Evolutionary conservation across 257 asterid genomes (phyloP).

Genomic region (Nicotiana paniculata): DNA sequence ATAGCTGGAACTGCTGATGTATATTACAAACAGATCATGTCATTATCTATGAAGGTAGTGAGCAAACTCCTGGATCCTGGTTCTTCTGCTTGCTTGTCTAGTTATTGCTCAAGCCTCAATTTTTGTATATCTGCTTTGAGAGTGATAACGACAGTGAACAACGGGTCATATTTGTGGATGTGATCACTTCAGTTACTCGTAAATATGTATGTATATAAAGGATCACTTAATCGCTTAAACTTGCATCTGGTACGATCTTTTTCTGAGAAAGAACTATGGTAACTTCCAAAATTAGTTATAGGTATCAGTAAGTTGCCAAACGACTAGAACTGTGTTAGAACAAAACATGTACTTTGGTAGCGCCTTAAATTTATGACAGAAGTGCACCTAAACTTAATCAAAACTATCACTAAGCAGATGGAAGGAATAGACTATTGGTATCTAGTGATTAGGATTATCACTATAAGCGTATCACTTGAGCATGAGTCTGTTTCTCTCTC

Average conservation of each 20-base stretch:
- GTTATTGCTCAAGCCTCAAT: not conserved
- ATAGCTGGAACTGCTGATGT: conserved; percentile 95
- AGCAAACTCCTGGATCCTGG: not conserved
- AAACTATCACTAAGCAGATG: not conserved
- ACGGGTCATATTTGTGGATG: not conserved
- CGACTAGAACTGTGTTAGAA: not conserved
- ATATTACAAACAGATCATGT: conserved; percentile 92
- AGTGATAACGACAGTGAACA: not conserved
- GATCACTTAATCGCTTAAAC: not conserved
- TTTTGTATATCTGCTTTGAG: not conserved
- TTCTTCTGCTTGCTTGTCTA: not conserved
- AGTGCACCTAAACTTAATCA: not conserved
- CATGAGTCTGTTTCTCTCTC: not conserved
- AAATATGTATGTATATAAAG: not conserved
- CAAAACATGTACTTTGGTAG: not conserved
- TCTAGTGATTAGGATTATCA: not conserved
- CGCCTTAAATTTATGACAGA: not conserved
- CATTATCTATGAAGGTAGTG: conserved; percentile 86
- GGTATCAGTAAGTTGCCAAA: not conserved
- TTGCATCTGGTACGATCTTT: not conserved
- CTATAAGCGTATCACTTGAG: not conserved
- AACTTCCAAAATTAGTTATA: not conserved
- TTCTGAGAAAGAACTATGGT: not conserved
- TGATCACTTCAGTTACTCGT: not conserved
- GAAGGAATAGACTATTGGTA: not conserved